phyloP scores from a whole-genome alignment of 148 eudicot species.

The Pharnaceum exiguum region DNA sequence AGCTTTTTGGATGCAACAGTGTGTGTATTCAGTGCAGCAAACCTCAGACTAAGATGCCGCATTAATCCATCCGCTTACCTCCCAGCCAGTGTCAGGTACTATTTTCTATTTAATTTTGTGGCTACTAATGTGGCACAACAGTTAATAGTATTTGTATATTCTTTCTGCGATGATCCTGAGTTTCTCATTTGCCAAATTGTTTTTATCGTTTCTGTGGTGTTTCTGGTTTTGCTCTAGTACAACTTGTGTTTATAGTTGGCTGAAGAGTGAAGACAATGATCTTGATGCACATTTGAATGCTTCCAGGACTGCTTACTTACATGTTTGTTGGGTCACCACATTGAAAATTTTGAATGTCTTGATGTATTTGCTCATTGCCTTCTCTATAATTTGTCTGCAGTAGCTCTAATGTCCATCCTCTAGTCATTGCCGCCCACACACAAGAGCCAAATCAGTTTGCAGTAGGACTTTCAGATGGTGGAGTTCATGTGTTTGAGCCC shows the following conservation, averaged over 20 bases:
- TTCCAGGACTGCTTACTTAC: background rate
- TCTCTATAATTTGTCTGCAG: constrained; percentile 23
- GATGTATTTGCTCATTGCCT: background rate
- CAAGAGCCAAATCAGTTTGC: constrained; percentile 85
- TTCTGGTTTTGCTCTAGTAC: too few species aligned
- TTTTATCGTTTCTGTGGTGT: too few species aligned
- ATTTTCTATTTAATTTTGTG: background rate
- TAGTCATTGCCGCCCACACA: constrained; percentile 87
- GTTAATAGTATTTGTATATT: too few species aligned
- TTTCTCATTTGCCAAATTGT: too few species aligned
- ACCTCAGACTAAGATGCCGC: constrained; percentile 67
- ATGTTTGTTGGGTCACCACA: background rate
- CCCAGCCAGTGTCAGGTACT: constrained; percentile 55
- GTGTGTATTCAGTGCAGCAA: constrained; percentile 66
- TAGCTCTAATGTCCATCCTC: constrained; percentile 68
- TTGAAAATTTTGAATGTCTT: background rate
- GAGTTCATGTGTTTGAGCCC: constrained; percentile 83
- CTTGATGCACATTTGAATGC: background rate
- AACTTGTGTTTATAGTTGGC: background rate
- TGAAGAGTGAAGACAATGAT: background rate
- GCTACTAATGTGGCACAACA: too few species aligned
- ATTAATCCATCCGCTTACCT: constrained; percentile 77
- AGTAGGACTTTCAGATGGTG: constrained; percentile 83
- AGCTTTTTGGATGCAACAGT: constrained; percentile 79
- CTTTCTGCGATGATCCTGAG: too few species aligned